phyloP scores from a whole-genome alignment of 208 protist species.

The Leishmania tarentolae region DNA sequence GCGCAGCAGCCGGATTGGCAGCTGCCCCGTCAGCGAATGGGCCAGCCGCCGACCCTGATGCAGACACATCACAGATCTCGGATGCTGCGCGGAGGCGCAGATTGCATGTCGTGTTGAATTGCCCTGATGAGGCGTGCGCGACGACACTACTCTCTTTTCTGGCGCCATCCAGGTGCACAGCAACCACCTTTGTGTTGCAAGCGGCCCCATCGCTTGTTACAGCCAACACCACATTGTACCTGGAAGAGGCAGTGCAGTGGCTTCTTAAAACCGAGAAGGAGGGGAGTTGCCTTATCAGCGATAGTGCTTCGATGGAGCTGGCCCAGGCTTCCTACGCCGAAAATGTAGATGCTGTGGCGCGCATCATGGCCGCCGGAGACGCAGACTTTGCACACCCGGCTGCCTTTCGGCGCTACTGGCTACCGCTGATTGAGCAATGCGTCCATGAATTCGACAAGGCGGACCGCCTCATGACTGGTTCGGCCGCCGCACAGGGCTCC shows the following conservation, averaged over 20 bases:
- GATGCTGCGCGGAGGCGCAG: slow-evolving; percentile 5
- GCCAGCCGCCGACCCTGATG: neutral
- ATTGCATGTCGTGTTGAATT: slow-evolving; percentile 73
- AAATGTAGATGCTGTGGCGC: slow-evolving; percentile 78
- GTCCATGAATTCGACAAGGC: slow-evolving; percentile 66
- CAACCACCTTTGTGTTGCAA: slow-evolving; percentile 23
- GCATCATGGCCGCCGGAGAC: slow-evolving; percentile 66
- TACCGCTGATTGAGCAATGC: slow-evolving; percentile 49
- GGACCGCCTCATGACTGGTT: slow-evolving; percentile 22
- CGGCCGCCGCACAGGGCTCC: slow-evolving; percentile 6
- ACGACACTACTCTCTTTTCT: slow-evolving; percentile 62
- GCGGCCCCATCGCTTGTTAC: slow-evolving; percentile 11
- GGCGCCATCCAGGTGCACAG: slow-evolving; percentile 25
- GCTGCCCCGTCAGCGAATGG: neutral
- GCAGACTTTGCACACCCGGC: slow-evolving; percentile 60
- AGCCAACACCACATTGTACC: slow-evolving; percentile 47
- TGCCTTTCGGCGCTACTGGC: slow-evolving; percentile 64
- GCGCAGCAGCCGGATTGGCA: slow-evolving; percentile 13
- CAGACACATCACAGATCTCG: slow-evolving; percentile 11
- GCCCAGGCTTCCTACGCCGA: slow-evolving; percentile 67
- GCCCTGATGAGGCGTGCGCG: slow-evolving; percentile 61
- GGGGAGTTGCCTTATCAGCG: slow-evolving; percentile 50
- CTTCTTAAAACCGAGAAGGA: slow-evolving; percentile 72
- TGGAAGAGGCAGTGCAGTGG: slow-evolving; percentile 89
- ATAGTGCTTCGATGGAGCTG: slow-evolving; percentile 28